These are phyloP conservation scores for Gossypium mustelinum DNA, from an alignment of 345 rosid species.

Conservation along the genomic window DNA sequence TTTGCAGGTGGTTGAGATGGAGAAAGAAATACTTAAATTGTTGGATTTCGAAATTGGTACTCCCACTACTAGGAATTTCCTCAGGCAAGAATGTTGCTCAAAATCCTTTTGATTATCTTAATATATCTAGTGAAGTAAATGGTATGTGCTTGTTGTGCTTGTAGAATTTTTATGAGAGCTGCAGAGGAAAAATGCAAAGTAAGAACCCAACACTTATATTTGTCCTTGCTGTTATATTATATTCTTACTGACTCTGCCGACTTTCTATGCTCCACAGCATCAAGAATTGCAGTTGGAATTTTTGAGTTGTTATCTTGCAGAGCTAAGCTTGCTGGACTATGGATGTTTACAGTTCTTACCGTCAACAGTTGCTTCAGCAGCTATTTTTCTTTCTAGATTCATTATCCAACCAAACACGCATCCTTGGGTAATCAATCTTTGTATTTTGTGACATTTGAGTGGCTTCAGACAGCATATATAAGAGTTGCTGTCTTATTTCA, in stretches of 20 bases:
- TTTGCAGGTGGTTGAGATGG: slow-evolving; percentile 57
- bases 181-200: slow-evolving; percentile 44
- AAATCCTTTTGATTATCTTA: neutral
- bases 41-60: slow-evolving; percentile 56
- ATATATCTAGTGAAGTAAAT: neutral
- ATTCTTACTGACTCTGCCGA: neutral
- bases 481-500: neutral
- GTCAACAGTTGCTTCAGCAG: slow-evolving; percentile 61
- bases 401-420: slow-evolving; percentile 35
- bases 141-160: slow-evolving; percentile 9
- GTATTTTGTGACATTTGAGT: neutral
- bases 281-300: slow-evolving; percentile 46
- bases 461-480: neutral
- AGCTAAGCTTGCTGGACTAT: slow-evolving; percentile 66
- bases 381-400: slow-evolving; percentile 52
- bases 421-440: slow-evolving; percentile 54
- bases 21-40: slow-evolving; percentile 44
- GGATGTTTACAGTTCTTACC: slow-evolving; percentile 54
- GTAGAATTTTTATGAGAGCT: slow-evolving; percentile 42
- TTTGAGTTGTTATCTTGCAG: slow-evolving; percentile 57
- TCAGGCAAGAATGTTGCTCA: slow-evolving; percentile 35
- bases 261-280: slow-evolving; percentile 25
- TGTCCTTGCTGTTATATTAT: neutral
- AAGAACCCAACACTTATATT: slow-evolving; percentile 11
- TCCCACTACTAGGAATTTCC: slow-evolving; percentile 53